These are phyloP conservation scores for Yueomyces sp. DNA, from an alignment of 805 yeast species.

Conservation along the genomic window DNA sequence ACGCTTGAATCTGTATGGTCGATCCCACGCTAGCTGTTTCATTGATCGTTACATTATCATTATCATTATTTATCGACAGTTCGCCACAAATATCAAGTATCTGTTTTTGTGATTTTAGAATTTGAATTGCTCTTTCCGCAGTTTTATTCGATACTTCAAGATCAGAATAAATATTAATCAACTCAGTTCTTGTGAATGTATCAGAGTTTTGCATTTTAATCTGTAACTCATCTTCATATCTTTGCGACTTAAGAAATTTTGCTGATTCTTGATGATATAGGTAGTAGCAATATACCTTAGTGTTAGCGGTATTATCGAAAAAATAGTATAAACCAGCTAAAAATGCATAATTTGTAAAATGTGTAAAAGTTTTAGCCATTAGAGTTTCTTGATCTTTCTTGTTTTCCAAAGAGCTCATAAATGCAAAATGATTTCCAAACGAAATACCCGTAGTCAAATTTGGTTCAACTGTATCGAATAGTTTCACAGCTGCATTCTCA, in stretches of 20 bases:
- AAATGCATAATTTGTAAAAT: constrained; percentile 18
- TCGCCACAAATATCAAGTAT: background rate
- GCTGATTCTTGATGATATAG: constrained; percentile 21
- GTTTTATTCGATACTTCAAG: constrained; percentile 16
- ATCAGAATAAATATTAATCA: too few species aligned
- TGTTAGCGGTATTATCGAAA: constrained; percentile 7
- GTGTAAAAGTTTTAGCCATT: constrained; percentile 14
- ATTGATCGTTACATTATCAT: background rate
- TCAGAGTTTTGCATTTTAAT: constrained; percentile 7
- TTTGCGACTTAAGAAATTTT: constrained; percentile 12
- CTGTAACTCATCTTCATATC: constrained; percentile 15
- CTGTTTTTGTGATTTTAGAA: constrained; percentile 10
- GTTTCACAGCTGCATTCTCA: constrained; percentile 1
- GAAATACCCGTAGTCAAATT: constrained; percentile 10
- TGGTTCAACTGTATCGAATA: constrained; percentile 13
- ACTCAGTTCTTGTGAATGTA: constrained; percentile 16
- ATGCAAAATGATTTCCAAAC: constrained; percentile 11
- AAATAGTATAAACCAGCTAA: constrained; percentile 21
- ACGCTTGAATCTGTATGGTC: too few species aligned
- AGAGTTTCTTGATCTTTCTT: constrained; percentile 6
- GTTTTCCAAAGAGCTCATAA: constrained; percentile 5
- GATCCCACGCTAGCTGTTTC: constrained; percentile 3
- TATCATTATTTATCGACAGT: background rate
- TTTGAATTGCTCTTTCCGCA: constrained; percentile 15
- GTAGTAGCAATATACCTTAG: constrained; percentile 13